Percentiles rank a stretch among this genome's conserved stretches.
phyloP scores from a whole-genome alignment of 441 rosid species.

The Breynia disticha region DNA sequence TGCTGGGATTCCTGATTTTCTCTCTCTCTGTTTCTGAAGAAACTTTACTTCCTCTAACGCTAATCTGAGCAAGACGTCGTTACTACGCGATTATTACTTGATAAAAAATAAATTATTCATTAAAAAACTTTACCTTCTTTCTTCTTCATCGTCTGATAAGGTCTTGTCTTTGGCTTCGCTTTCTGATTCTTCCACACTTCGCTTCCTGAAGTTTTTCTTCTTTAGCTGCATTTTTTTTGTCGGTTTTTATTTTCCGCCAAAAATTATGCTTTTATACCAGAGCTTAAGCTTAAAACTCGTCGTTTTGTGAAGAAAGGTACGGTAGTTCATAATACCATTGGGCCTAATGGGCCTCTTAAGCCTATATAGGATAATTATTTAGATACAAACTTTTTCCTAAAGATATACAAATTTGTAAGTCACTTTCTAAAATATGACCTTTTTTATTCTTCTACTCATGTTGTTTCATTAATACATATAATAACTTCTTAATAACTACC shows the following conservation, averaged over 20 bases:
- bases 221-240: conserved; percentile 33
- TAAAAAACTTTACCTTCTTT: conserved; percentile 50
- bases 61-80: too few species aligned
- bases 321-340: too few species aligned
- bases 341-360: too few species aligned
- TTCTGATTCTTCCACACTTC: conserved; percentile 41
- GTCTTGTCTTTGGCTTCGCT: conserved; percentile 20
- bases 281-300: neutral
- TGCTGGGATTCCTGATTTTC: conserved; percentile 69
- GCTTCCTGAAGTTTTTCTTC: conserved; percentile 83
- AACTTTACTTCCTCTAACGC: conserved; percentile 89
- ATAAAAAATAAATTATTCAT: neutral
- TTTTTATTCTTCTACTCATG: too few species aligned
- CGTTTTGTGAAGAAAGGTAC: neutral
- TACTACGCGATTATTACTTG: neutral
- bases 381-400: too few species aligned
- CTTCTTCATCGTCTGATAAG: conserved; percentile 62
- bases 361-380: too few species aligned
- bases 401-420: too few species aligned
- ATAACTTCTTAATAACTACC: too few species aligned
- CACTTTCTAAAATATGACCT: too few species aligned
- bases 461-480: too few species aligned
- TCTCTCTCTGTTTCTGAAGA: conserved; percentile 86
- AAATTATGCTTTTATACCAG: neutral
- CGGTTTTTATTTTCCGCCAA: neutral